phyloP scores from a whole-genome alignment of 495 filamentous ascomycete genomes.

The Neurospora tetraspora region DNA sequence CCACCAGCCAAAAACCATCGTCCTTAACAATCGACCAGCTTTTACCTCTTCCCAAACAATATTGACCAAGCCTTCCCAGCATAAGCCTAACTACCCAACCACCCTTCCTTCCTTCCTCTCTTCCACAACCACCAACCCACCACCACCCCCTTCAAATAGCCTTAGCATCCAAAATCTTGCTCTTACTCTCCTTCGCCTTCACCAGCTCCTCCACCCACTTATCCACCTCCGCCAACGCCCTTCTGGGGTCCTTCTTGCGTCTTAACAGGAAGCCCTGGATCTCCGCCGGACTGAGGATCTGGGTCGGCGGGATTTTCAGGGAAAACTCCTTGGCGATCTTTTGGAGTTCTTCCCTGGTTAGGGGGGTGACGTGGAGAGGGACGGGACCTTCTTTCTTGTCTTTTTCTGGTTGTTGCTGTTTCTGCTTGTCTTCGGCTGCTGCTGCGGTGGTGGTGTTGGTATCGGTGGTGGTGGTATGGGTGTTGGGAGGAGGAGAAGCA shows the following conservation, averaged over 20 bases:
- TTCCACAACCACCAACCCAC: neutral
- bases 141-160: neutral
- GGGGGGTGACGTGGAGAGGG: neutral
- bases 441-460: neutral
- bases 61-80: too few species aligned
- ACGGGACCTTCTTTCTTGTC: neutral
- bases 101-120: neutral
- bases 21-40: too few species aligned
- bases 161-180: conserved; percentile 19
- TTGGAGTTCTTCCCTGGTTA: conserved; percentile 20
- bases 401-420: neutral
- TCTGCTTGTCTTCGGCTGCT: neutral
- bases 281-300: conserved; percentile 54
- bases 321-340: conserved; percentile 36
- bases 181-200: conserved; percentile 32
- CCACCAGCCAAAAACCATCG: neutral
- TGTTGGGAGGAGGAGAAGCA: neutral
- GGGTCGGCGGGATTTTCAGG: conserved; percentile 33
- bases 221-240: conserved; percentile 45
- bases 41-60: too few species aligned
- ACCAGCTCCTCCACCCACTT: conserved; percentile 44
- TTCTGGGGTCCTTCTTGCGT: conserved; percentile 49
- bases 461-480: neutral
- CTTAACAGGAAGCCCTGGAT: conserved; percentile 61
- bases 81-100: neutral